Percentiles rank a stretch among this genome's conserved stretches.
These are phyloP conservation scores for Penicillium sp. DNA, from an alignment of 2,329 filamentous ascomycete species.

Conservation along the genomic window DNA sequence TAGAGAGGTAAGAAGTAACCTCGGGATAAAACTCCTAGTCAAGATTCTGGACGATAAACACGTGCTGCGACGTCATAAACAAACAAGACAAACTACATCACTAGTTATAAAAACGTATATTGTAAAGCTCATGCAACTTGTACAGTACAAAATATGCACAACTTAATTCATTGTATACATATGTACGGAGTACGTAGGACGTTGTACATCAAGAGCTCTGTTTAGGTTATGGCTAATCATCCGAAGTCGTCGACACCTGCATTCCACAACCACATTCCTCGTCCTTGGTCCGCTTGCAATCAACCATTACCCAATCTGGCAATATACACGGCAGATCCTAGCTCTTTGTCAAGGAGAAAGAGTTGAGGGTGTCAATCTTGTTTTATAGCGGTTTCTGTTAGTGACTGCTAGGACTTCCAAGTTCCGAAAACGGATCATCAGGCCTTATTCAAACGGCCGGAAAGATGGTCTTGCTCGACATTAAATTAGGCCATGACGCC, in stretches of 20 bases:
- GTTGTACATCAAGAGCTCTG: background rate
- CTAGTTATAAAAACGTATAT: background rate
- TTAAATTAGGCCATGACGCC: constrained; percentile 5
- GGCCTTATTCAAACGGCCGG: constrained; percentile 2
- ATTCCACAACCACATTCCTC: constrained; percentile 12
- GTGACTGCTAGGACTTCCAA: background rate
- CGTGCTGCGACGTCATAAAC: constrained; percentile 14
- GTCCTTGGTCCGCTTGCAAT: constrained; percentile 4
- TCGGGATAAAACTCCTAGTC: background rate
- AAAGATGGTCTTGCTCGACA: background rate
- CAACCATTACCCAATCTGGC: background rate
- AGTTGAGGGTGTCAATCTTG: background rate
- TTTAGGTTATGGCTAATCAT: background rate
- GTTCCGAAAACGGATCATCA: constrained; percentile 5
- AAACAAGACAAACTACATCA: background rate
- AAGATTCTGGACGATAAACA: constrained; percentile 3
- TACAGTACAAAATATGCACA: background rate
- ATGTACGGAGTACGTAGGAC: too few species aligned
- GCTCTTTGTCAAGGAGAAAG: background rate
- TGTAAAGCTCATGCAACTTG: background rate
- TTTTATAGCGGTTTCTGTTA: background rate
- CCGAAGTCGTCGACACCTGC: background rate
- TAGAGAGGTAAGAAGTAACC: background rate
- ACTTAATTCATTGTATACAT: too few species aligned
- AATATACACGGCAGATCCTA: background rate